Percentiles rank a stretch among this genome's conserved stretches.
Conservation (phyloP, 2,329 filamentous ascomycete genomes). For the Neofusicoccum laricinum region DNA sequence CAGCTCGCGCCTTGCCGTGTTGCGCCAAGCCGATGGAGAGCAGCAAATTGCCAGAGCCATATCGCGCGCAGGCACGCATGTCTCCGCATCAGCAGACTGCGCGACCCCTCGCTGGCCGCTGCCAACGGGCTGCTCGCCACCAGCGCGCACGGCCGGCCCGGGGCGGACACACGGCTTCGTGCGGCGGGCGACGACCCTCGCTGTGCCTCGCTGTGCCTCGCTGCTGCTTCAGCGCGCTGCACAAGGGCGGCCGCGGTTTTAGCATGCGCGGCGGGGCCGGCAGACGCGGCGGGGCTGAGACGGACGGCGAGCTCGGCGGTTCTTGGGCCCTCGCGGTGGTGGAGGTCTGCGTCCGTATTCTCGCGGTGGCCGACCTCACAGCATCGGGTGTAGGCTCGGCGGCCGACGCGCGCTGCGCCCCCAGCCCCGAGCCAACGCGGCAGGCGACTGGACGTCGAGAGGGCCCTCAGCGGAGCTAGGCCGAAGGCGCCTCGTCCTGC, state of each 20-base stretch:
- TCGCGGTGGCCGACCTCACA: not conserved
- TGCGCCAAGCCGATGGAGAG: not conserved
- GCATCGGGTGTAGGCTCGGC: not conserved
- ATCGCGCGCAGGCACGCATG: not conserved
- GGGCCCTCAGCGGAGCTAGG: not conserved
- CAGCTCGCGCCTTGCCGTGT: constrained; percentile 5
- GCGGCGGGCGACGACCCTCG: too few species aligned
- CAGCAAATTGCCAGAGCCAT: constrained; percentile 5
- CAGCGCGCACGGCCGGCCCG: not conserved
- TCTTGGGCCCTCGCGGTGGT: not conserved
- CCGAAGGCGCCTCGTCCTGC: not conserved
- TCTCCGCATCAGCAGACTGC: constrained; percentile 13
- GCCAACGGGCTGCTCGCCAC: constrained; percentile 10
- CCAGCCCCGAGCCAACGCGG: not conserved
- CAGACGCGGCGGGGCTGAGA: not conserved
- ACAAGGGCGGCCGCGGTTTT: not conserved
- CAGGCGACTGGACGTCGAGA: not conserved
- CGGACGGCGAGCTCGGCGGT: not conserved
- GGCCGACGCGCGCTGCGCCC: not conserved
- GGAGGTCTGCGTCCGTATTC: not conserved
- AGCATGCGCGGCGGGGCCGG: not conserved
- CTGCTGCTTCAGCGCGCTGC: not conserved
- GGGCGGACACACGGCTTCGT: not conserved
- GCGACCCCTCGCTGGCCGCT: not conserved
- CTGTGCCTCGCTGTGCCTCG: too few species aligned